Conservation (phyloP, 2,329 filamentous ascomycete species). For the Cytospora schulzeri region DNA sequence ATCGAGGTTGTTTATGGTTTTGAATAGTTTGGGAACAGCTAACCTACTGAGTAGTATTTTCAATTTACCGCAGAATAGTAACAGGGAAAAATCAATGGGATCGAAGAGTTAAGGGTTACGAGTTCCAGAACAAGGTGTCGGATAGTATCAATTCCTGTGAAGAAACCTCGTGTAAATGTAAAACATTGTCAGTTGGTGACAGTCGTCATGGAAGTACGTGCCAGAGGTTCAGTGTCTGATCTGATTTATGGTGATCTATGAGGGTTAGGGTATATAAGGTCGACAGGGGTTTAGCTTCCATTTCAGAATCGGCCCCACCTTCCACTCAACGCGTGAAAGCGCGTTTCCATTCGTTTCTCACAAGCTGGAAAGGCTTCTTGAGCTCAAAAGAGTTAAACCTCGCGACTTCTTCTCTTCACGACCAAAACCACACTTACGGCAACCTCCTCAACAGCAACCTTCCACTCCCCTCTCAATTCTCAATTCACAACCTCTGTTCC, state of each 20-base stretch:
- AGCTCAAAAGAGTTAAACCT: background rate
- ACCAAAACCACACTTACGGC: background rate
- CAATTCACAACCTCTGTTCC: background rate
- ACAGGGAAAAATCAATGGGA: no score
- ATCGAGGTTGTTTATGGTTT: background rate
- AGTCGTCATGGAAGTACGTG: no score
- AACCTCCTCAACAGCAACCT: background rate
- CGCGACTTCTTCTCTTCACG: background rate
- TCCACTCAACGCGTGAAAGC: constrained; percentile 18
- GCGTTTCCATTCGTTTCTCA: constrained; percentile 1
- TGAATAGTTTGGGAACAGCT: no score
- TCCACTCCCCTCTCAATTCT: background rate
- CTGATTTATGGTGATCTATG: no score
- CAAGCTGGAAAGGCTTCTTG: background rate
- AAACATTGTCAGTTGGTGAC: no score
- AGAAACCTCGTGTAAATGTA: no score
- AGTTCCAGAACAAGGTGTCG: no score
- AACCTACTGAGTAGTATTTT: no score
- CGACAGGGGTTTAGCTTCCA: background rate
- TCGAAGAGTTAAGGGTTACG: no score
- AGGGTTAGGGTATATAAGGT: background rate
- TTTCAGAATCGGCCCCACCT: background rate
- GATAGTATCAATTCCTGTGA: no score
- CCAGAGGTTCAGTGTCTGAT: no score
- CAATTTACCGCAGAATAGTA: no score